Percentiles rank a stretch among this genome's conserved stretches.
Evolutionary conservation across 78 protist species (phyloP).

Genomic region (slime mould (Dictyostelium discoideum)): dicty_2.7 NC_007091.3:2081001-2081500

Average conservation of each 20-base stretch:
- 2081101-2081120: no score
- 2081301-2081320: not conserved
- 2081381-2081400: not conserved
- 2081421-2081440: conserved; percentile 22
- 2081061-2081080: not conserved
- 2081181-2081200: not conserved
- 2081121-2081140: not conserved
- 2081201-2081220: not conserved
- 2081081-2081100: not conserved
- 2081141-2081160: not conserved
- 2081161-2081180: not conserved
- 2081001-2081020: not conserved
- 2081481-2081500: not conserved
- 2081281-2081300: not conserved
- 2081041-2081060: not conserved
- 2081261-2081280: not conserved
- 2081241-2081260: not conserved
- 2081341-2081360: not conserved
- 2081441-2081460: conserved; percentile 8
- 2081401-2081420: conserved; percentile 9
- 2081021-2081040: not conserved
- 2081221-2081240: not conserved
- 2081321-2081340: not conserved
- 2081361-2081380: not conserved
- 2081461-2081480: not conserved